phyloP scores from a whole-genome alignment of 768 basidiomycete genomes.

The Leccinum rimulosum region DNA sequence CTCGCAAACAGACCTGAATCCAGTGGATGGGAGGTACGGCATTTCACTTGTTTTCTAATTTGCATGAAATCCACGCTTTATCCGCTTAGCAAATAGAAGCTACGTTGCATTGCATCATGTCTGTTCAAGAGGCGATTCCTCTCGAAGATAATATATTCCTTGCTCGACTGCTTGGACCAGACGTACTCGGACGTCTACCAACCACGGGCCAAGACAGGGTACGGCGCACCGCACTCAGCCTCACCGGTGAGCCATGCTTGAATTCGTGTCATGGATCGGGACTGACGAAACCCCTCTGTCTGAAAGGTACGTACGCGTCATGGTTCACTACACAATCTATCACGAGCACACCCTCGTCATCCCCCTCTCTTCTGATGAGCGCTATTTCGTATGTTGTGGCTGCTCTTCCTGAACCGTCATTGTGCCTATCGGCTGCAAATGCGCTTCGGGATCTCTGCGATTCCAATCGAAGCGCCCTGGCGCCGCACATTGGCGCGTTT shows the following conservation, averaged over 20 bases:
- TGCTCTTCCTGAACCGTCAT: constrained; percentile 61
- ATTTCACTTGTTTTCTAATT: neutral
- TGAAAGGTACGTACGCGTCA: constrained; percentile 66
- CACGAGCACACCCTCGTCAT: constrained; percentile 25
- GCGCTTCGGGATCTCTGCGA: constrained; percentile 87
- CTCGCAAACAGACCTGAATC: constrained; percentile 43
- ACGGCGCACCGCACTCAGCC: constrained; percentile 66
- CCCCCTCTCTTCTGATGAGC: constrained; percentile 54
- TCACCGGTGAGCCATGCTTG: constrained; percentile 60
- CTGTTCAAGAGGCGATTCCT: constrained; percentile 83
- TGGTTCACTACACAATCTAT: constrained; percentile 66
- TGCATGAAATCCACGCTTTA: neutral
- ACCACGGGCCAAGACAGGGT: constrained; percentile 61
- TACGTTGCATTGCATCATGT: constrained; percentile 80
- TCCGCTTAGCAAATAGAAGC: constrained; percentile 75
- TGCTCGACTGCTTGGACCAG: constrained; percentile 64
- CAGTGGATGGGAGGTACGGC: constrained; percentile 72
- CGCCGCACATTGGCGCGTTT: constrained; percentile 82
- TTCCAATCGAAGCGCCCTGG: constrained; percentile 80
- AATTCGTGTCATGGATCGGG: neutral
- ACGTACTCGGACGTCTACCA: constrained; percentile 68
- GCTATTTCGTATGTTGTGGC: constrained; percentile 68
- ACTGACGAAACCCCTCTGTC: neutral
- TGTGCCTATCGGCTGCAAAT: constrained; percentile 73
- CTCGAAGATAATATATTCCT: constrained; percentile 54